Conservation (phyloP, 352 stramenopile genomes). For the Pythium scleroteichum region DNA sequence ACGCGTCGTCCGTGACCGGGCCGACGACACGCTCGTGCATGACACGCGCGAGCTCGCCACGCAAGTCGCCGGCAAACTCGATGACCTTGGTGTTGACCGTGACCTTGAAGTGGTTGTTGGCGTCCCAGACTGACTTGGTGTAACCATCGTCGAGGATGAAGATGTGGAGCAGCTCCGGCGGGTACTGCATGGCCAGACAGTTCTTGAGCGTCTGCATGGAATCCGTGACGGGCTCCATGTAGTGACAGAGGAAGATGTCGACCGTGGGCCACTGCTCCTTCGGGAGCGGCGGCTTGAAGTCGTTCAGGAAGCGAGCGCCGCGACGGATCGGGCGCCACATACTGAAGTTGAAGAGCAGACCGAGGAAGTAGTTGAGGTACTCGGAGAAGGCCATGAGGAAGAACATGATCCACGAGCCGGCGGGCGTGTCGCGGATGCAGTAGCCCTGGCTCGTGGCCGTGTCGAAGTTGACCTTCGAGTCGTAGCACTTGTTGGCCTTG, state of each 20-base stretch:
- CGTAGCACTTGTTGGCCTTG: slow-evolving; percentile 41
- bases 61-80: slow-evolving; percentile 81
- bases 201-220: slow-evolving; percentile 87
- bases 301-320: slow-evolving; percentile 85
- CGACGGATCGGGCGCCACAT: slow-evolving; percentile 90
- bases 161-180: slow-evolving; percentile 82
- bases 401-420: slow-evolving; percentile 82
- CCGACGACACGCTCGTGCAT: slow-evolving; percentile 89
- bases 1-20: slow-evolving; percentile 71
- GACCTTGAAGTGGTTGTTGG: slow-evolving; percentile 90
- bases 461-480: slow-evolving; percentile 79
- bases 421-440: slow-evolving; percentile 72
- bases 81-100: slow-evolving; percentile 91
- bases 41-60: slow-evolving; percentile 73
- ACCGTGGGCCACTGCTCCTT: slow-evolving; percentile 89
- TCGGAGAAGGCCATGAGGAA: slow-evolving; percentile 85
- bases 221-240: slow-evolving; percentile 87
- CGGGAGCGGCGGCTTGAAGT: slow-evolving; percentile 88
- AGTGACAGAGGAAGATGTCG: slow-evolving; percentile 90
- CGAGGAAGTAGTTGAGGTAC: slow-evolving; percentile 87
- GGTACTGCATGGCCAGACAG: slow-evolving; percentile 86
- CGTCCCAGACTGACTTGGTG: slow-evolving; percentile 88
- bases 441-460: slow-evolving; percentile 59
- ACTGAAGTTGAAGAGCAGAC: slow-evolving; percentile 89
- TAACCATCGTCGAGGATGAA: slow-evolving; percentile 90